Evolutionary conservation across 495 filamentous ascomycete species (phyloP).

Genomic region (Podospora didyma): DNA sequence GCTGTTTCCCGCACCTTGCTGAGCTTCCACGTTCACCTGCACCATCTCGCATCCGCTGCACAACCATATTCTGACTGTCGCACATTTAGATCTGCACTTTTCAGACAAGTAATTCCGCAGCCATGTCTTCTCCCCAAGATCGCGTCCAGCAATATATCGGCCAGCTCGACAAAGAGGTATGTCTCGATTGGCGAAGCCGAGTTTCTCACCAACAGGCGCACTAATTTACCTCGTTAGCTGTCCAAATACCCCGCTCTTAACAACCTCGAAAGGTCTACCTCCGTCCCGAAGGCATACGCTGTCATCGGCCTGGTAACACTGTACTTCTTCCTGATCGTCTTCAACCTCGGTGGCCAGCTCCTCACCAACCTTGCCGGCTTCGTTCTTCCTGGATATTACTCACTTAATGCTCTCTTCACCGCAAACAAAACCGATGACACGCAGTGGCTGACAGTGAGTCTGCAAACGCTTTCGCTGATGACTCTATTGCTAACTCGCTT

Average conservation of each 20-base stretch:
- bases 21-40: neutral
- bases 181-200: constrained; percentile 28
- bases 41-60: neutral
- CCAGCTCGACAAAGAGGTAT: constrained; percentile 96
- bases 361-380: constrained; percentile 97
- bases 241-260: constrained; percentile 92
- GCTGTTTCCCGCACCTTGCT: neutral
- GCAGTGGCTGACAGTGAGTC: constrained; percentile 68
- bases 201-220: constrained; percentile 8
- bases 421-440: constrained; percentile 81
- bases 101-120: constrained; percentile 15
- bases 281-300: constrained; percentile 92
- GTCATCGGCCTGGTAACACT: constrained; percentile 78
- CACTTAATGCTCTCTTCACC: constrained; percentile 84
- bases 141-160: constrained; percentile 82
- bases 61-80: constrained; percentile 2
- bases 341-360: constrained; percentile 97
- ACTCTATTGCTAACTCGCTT: constrained; percentile 34
- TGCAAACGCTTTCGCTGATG: neutral
- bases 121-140: constrained; percentile 79
- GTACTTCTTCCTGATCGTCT: constrained; percentile 98
- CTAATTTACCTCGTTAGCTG: constrained; percentile 54
- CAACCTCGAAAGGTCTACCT: constrained; percentile 95
- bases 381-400: constrained; percentile 92
- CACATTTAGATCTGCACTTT: constrained; percentile 9